Percentiles rank a stretch among this genome's conserved stretches.
Conservation (phyloP, 345 rosid species). For the Eucalyptus regnans region DNA sequence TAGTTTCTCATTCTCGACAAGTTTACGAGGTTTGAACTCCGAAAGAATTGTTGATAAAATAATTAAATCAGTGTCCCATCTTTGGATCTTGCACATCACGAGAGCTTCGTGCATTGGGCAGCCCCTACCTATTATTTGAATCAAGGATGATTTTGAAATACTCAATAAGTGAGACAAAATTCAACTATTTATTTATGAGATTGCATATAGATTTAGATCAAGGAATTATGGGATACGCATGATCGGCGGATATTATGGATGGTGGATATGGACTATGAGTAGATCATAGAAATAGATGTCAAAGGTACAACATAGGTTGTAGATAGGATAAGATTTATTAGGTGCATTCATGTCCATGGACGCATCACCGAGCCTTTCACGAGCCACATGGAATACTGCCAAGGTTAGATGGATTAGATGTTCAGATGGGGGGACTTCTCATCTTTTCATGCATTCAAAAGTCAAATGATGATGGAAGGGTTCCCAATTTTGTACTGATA, state of each 20-base stretch:
- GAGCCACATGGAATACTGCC: neutral
- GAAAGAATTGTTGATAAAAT: neutral
- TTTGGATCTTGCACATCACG: neutral
- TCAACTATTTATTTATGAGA: neutral
- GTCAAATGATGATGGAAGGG: neutral
- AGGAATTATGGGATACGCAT: neutral
- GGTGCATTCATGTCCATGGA: neutral
- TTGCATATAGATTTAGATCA: neutral
- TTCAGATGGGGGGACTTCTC: neutral
- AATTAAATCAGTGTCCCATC: neutral
- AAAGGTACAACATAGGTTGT: neutral
- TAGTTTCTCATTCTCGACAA: neutral
- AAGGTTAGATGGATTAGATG: neutral
- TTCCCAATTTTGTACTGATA: neutral
- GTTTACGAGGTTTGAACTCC: neutral
- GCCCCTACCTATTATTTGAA: neutral
- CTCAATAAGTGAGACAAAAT: neutral
- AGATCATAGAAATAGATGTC: neutral
- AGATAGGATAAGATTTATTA: neutral
- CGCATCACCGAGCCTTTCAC: neutral
- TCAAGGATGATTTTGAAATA: neutral
- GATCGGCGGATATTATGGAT: neutral
- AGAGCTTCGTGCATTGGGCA: neutral
- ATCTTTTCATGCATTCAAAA: neutral
- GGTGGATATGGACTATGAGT: neutral